Evolutionary conservation across 2,329 filamentous ascomycete species (phyloP).

Genomic region (Drechslerella dactyloides): DNA sequence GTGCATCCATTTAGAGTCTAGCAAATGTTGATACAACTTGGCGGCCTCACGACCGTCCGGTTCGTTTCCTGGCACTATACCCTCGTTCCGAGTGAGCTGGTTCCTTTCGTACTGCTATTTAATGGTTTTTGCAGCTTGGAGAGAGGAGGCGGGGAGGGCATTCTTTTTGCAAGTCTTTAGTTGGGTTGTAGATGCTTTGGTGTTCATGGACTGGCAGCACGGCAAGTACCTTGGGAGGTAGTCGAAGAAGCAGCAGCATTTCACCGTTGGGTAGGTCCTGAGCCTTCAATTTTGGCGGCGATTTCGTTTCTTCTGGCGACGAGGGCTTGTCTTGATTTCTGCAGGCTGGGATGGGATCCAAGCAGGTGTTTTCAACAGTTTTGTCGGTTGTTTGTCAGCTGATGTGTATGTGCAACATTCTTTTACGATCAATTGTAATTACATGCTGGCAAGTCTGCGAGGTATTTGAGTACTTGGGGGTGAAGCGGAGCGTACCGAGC

Average conservation of each 20-base stretch:
- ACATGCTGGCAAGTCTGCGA: no score
- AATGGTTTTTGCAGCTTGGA: no score
- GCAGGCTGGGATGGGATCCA: slow-evolving; percentile 6
- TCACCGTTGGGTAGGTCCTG: slow-evolving; percentile 3
- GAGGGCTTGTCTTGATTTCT: slow-evolving; percentile 21
- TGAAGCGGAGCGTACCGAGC: slow-evolving; percentile 1
- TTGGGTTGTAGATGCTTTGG: background rate
- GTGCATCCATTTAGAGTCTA: no score
- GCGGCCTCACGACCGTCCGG: background rate
- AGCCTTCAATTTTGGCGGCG: slow-evolving; percentile 25
- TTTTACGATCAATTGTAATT: no score
- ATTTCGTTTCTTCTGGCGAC: slow-evolving; percentile 34
- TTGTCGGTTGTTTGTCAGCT: no score
- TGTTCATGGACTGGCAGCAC: background rate
- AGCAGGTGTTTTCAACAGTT: background rate
- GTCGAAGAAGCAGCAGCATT: background rate
- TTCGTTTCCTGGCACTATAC: background rate
- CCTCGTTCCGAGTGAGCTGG: no score
- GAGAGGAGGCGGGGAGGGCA: no score
- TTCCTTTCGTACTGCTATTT: no score
- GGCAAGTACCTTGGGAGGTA: background rate
- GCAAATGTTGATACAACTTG: no score
- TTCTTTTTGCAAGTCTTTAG: no score
- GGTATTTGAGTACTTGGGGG: background rate
- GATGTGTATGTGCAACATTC: no score